phyloP scores from a whole-genome alignment of 805 yeast genomes.

The Lachancea fermentati region DNA sequence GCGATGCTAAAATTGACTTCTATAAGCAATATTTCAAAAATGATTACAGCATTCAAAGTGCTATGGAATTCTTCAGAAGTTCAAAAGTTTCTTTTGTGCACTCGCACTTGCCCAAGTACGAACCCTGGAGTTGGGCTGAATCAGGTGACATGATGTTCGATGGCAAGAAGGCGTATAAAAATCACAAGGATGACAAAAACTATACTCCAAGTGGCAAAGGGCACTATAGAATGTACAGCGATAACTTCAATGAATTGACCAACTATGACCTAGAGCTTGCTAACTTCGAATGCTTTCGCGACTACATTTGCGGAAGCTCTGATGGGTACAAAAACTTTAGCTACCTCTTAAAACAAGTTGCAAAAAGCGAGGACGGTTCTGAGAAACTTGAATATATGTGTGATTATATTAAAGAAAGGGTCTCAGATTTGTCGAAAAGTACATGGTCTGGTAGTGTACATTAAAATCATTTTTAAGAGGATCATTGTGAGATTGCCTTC shows the following conservation, averaged over 20 bases:
- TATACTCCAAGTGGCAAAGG: constrained; percentile 3
- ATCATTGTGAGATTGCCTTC: too few species aligned
- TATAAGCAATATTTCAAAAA: constrained; percentile 17
- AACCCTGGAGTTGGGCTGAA: constrained; percentile 28
- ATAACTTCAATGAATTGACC: constrained; percentile 13
- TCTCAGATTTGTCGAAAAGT: constrained; percentile 11
- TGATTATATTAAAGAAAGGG: constrained; percentile 20
- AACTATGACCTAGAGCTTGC: constrained; percentile 26
- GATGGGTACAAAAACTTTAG: constrained; percentile 16
- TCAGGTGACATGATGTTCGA: constrained; percentile 18
- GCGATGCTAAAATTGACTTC: constrained; percentile 15
- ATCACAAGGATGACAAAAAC: constrained; percentile 3
- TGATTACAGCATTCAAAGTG: constrained; percentile 5
- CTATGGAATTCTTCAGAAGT: constrained; percentile 8
- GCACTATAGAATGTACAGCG: constrained; percentile 20
- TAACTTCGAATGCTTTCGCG: constrained; percentile 20
- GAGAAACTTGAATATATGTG: constrained; percentile 20
- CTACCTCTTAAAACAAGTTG: constrained; percentile 16
- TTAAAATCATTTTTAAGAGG: background rate
- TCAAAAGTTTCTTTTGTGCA: constrained; percentile 33
- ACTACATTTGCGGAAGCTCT: constrained; percentile 17
- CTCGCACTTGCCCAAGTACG: constrained; percentile 37
- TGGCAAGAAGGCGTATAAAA: constrained; percentile 15
- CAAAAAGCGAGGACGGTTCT: constrained; percentile 7
- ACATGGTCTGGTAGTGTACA: constrained; percentile 13